These are phyloP conservation scores for Nectriaceae sp. DNA, from an alignment of 2,329 filamentous ascomycete genomes.

Conservation along the genomic window DNA sequence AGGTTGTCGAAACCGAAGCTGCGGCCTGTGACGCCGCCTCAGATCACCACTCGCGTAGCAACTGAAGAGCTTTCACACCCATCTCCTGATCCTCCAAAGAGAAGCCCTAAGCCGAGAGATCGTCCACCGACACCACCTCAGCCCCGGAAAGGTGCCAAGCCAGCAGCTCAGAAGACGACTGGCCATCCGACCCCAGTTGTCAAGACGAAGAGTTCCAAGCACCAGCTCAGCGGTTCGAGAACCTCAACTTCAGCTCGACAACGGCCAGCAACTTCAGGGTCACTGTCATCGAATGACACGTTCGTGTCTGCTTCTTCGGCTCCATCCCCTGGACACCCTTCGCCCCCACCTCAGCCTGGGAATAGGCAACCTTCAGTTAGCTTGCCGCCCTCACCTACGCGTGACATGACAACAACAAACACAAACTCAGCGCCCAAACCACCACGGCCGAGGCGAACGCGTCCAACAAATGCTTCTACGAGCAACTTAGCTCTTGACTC, in stretches of 20 bases:
- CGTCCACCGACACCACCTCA: conserved; percentile 41
- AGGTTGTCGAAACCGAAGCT: conserved; percentile 32
- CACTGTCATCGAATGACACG: conserved; percentile 47
- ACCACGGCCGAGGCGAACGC: conserved; percentile 24
- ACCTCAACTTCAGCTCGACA: conserved; percentile 10
- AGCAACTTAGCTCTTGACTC: conserved; percentile 59
- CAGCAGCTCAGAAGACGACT: conserved; percentile 1
- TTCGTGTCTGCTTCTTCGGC: conserved; percentile 45
- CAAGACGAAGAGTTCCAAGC: conserved; percentile 8
- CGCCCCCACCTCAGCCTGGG: conserved; percentile 24
- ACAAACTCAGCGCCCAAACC: neutral
- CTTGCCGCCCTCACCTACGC: conserved; percentile 39
- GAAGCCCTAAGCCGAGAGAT: conserved; percentile 15
- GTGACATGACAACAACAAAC: conserved; percentile 24
- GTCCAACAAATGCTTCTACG: conserved; percentile 30
- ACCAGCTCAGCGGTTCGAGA: conserved; percentile 11
- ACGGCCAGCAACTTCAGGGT: conserved; percentile 25
- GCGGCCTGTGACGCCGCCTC: conserved; percentile 31
- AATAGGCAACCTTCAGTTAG: conserved; percentile 21
- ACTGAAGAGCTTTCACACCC: conserved; percentile 21
- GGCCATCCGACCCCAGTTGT: conserved; percentile 10
- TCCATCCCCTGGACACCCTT: conserved; percentile 32
- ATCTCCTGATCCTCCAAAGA: conserved; percentile 33
- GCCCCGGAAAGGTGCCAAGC: conserved; percentile 31
- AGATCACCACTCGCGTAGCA: conserved; percentile 24